Evolutionary conservation across 2,329 filamentous ascomycete genomes (phyloP), one percentile per base, ranked within the genome.

Genomic region (Trichophyton rubrum): DNA sequence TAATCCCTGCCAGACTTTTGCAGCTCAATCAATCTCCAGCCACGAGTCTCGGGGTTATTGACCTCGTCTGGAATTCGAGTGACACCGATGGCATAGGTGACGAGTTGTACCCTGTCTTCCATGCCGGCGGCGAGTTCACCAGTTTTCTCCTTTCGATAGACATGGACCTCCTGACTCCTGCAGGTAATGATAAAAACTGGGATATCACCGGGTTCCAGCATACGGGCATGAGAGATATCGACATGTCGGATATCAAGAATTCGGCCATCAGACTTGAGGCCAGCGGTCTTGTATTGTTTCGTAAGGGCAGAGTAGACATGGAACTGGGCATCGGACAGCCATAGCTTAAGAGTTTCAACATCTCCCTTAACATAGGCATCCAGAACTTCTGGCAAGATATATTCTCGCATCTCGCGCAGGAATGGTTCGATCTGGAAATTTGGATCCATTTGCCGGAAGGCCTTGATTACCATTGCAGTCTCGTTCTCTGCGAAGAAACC

Each of bases 401-500:
- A 99, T 76, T 97, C 92, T 73, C 93, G 88, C 76, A 99, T 88
- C 69, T 99, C 93, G 66, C 89, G 87, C 58, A 97, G 77, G 79
- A 97, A 99, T 0, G 90, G 88, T 74, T 99, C 93, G 67, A 96
- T 83, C 72, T 96, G 90, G 80, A 99, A 99, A 66, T 81, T 82
- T 3, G 93, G 92, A 68, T 99, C 93, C 84, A 97, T 96, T 68
- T 91, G 84, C 55, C 92, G 86, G 80, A 99, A 95, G 74, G 92
- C 95, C 79, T 96, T 97, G 78, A 97, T 95, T 40, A 99, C 93
- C 82, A 87, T 87, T 33, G 93, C 93, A 0, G 90, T 96, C 78
- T 99, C 93, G 73, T 97, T 99, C 75, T 99, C 93, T 64, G 93
- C 93, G 67, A 99, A 99, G 78, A 96, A 99, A 30, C 93, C 90